Evolutionary conservation across 192 early-diverging fungal genomes (phyloP).

Genomic region (Mortierella alpina): DNA sequence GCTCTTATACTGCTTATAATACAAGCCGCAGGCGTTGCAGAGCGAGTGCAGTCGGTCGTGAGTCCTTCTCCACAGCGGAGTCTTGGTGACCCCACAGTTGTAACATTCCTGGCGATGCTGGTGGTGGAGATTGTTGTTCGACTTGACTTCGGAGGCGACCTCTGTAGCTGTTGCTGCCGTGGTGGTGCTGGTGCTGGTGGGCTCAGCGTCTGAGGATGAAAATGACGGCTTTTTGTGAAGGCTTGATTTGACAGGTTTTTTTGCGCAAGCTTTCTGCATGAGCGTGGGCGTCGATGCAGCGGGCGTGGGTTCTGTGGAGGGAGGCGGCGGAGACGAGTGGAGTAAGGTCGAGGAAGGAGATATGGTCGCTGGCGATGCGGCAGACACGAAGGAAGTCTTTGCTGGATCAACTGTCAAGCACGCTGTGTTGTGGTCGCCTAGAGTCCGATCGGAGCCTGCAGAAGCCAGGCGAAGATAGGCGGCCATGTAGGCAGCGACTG

Average conservation of each 20-base stretch:
- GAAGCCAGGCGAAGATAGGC: slow-evolving; percentile 24
- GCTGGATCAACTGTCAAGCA: slow-evolving; percentile 18
- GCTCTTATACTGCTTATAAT: slow-evolving; percentile 92
- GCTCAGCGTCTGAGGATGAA: background rate
- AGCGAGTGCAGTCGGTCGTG: slow-evolving; percentile 78
- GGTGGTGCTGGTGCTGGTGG: background rate
- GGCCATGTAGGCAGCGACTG: slow-evolving; percentile 50
- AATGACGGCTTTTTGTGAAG: too few species aligned
- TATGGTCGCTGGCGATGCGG: slow-evolving; percentile 9
- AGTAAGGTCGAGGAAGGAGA: slow-evolving; percentile 42
- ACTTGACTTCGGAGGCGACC: background rate
- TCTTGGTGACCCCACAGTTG: slow-evolving; percentile 85
- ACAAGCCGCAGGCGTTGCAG: slow-evolving; percentile 97
- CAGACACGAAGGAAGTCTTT: slow-evolving; percentile 12
- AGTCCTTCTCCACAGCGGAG: slow-evolving; percentile 92
- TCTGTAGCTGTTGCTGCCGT: background rate
- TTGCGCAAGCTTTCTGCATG: too few species aligned
- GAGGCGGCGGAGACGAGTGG: slow-evolving; percentile 4
- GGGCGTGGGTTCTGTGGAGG: background rate
- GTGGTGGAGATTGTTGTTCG: background rate
- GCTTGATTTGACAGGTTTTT: too few species aligned
- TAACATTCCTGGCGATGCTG: slow-evolving; percentile 60
- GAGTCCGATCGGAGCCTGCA: slow-evolving; percentile 21
- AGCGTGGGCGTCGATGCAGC: background rate
- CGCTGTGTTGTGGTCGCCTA: background rate